Evolutionary conservation across 1,284 basidiomycete species (phyloP), one percentile per base, ranked within the genome.

Genomic region (Malassezia psittaci): DNA sequence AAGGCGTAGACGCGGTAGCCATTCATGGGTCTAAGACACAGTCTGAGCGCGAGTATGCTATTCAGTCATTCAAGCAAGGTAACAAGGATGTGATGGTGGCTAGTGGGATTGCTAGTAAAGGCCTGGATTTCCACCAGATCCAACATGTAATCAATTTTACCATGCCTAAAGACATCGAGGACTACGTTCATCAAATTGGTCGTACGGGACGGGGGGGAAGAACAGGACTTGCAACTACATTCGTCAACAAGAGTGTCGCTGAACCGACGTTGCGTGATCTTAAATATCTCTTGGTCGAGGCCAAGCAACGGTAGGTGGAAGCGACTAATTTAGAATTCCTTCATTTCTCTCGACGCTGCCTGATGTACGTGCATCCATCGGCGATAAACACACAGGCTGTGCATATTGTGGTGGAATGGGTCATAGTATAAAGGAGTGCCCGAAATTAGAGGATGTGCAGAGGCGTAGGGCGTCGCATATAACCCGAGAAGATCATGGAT

Each of bases 61-160:
- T 98, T 77, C 88, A 87, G 65, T 85, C 90, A 0, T 99, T 98
- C 81, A 96, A 96, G 72, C 84, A 85, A 1, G 93, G 93, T 18
- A 86, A 85, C 45, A 96, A 96, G 74, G 94, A 98, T 74, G 93
- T 98, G 51, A 96, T 98, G 93, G 94, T 99, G 34, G 94, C 94
- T 4, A 94, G 89, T 3, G 86, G 91, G 21, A 90, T 98, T 16
- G 94, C 93, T 0, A 93, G 88, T 44, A 98, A 98, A 75, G 94
- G 94, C 29, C 82, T 98, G 56, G 94, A 99, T 76, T 98, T 98
- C 77, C 90, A 87, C 75, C 91, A 96, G 71, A 94, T 99, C 60
- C 93, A 93, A 66, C 90, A 93, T 69, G 90, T 93, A 65, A 91
- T 93, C 75, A 94, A 93, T 61, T 98, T 91, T 76, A 85, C 88